These are phyloP conservation scores for Rhodofomes roseus DNA, from an alignment of 1,284 basidiomycete genomes.

Conservation along the genomic window DNA sequence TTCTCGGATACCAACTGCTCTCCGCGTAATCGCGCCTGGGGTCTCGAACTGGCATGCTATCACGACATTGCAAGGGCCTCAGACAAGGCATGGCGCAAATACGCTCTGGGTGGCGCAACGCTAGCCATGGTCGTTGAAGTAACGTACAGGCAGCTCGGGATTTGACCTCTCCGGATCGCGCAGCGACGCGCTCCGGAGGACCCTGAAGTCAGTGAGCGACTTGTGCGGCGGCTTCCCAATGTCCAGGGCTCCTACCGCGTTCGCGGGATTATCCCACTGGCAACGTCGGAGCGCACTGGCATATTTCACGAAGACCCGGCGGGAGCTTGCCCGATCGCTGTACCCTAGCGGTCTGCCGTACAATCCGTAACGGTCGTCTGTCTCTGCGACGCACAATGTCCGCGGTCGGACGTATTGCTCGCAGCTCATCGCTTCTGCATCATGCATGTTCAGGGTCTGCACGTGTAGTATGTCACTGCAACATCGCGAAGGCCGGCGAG, in stretches of 20 bases:
- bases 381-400: not conserved
- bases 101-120: not conserved
- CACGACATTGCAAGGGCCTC: not conserved
- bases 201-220: not conserved
- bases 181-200: not conserved
- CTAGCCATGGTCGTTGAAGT: not conserved
- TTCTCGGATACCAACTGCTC: not conserved
- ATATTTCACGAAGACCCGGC: not conserved
- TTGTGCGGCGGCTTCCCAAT: not conserved
- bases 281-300: not conserved
- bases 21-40: not conserved
- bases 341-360: not conserved
- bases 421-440: not conserved
- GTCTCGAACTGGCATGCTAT: not conserved
- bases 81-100: not conserved
- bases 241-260: not conserved
- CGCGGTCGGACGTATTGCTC: not conserved
- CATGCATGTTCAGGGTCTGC: not conserved
- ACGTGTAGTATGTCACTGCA: not conserved
- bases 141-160: not conserved
- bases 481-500: not conserved
- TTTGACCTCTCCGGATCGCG: not conserved
- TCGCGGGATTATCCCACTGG: not conserved
- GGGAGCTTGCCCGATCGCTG: not conserved
- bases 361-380: not conserved